These are phyloP conservation scores for Scheffersomyces amazonensis DNA, from an alignment of 805 yeast genomes.

Conservation along the genomic window DNA sequence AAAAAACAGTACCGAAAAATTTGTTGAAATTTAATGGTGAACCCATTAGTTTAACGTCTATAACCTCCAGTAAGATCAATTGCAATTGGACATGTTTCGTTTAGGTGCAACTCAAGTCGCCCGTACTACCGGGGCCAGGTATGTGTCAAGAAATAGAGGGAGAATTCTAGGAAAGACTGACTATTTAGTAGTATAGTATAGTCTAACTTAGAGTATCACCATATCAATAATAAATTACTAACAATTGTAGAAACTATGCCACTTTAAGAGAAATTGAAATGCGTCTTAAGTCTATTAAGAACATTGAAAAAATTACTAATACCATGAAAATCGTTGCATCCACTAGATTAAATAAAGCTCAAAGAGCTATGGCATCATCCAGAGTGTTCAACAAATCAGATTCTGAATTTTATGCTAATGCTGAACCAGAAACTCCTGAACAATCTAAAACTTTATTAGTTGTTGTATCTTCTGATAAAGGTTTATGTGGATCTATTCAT, in stretches of 20 bases:
- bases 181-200: too few relatives aligned
- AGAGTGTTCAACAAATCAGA: conserved; percentile 83
- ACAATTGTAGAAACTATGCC: conserved; percentile 77
- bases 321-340: conserved; percentile 99
- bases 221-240: conserved; percentile 1
- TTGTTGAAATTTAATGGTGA: too few relatives aligned
- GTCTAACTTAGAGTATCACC: too few relatives aligned
- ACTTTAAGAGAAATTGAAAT: conserved; percentile 97
- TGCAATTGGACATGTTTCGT: conserved; percentile 43
- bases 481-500: conserved; percentile 98
- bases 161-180: too few relatives aligned
- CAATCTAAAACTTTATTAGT: conserved; percentile 76
- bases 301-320: conserved; percentile 98
- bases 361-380: conserved; percentile 87
- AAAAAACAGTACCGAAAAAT: too few relatives aligned
- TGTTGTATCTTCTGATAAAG: conserved; percentile 95
- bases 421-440: conserved; percentile 68
- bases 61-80: too few relatives aligned
- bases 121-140: conserved; percentile 52
- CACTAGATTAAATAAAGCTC: conserved; percentile 93
- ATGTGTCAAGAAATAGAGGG: too few relatives aligned
- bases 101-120: conserved; percentile 50
- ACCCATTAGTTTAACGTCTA: too few relatives aligned
- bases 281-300: conserved; percentile 96
- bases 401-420: conserved; percentile 70